Evolutionary conservation across 306 rosid species (phyloP).

Genomic region (Hippophae gyantsensis): DNA sequence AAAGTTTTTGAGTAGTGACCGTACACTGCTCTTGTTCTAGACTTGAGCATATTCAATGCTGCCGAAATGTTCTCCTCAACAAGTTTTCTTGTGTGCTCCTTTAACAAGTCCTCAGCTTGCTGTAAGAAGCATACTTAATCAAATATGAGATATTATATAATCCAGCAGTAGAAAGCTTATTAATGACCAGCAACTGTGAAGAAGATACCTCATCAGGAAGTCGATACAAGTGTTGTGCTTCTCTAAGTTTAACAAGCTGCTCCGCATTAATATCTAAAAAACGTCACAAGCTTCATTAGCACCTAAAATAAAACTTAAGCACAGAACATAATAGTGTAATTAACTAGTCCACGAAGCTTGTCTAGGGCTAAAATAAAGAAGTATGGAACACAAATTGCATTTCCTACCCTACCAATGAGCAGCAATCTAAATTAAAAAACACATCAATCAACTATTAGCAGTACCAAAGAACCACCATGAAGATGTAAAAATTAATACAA

Average conservation of each 20-base stretch:
- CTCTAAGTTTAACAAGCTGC: constrained; percentile 65
- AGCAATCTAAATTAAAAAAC: too few species aligned
- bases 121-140: constrained; percentile 29
- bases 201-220: constrained; percentile 78
- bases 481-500: too few species aligned
- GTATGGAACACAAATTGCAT: too few species aligned
- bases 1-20: constrained; percentile 16
- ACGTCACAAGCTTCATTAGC: constrained; percentile 17
- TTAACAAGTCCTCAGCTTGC: constrained; percentile 79
- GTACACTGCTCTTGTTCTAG: constrained; percentile 80
- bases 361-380: too few species aligned
- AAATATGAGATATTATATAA: constrained; percentile 17
- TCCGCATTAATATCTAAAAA: constrained; percentile 52
- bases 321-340: neutral
- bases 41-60: constrained; percentile 55
- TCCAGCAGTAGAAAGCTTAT: constrained; percentile 1
- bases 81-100: constrained; percentile 62
- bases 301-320: neutral
- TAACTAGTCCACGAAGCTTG: too few species aligned
- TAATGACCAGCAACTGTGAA: constrained; percentile 12
- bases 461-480: too few species aligned
- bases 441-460: too few species aligned
- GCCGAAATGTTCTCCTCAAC: constrained; percentile 65
- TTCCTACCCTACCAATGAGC: too few species aligned
- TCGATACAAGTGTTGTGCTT: constrained; percentile 46